Percentiles rank a stretch among this genome's conserved stretches.
These are phyloP conservation scores for Naganishia kalamii DNA, from an alignment of 768 basidiomycete species.

Conservation along the genomic window DNA sequence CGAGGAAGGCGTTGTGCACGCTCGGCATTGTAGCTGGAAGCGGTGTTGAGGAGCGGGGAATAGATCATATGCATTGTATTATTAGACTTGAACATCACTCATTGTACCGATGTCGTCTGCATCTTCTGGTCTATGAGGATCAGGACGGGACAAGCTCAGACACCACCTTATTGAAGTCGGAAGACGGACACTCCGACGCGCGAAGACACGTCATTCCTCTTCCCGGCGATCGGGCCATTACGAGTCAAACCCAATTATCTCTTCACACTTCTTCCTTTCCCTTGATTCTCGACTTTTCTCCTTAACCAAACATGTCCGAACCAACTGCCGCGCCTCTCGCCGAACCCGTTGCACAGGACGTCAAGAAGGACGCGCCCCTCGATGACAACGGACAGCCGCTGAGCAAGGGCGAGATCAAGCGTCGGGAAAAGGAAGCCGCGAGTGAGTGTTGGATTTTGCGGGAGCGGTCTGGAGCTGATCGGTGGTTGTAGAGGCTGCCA, in stretches of 20 bases:
- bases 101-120: no score
- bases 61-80: not conserved
- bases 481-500: slow-evolving; percentile 58
- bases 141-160: no score
- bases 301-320: not conserved
- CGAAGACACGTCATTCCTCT: not conserved
- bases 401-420: slow-evolving; percentile 79
- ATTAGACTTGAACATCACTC: not conserved
- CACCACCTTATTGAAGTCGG: no score
- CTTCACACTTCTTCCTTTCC: not conserved
- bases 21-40: no score
- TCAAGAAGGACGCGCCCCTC: slow-evolving; percentile 9
- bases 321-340: not conserved
- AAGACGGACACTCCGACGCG: no score
- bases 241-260: not conserved
- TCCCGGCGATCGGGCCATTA: not conserved
- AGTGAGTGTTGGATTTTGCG: slow-evolving; percentile 42
- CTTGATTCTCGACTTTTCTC: not conserved
- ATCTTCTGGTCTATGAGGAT: no score
- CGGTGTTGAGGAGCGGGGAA: no score
- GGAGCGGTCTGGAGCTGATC: not conserved
- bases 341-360: slow-evolving; percentile 6
- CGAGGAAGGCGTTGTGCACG: no score
- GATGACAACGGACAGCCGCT: slow-evolving; percentile 42
- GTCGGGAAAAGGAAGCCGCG: slow-evolving; percentile 80